Base-by-base conservation (phyloP, 192 early-diverging fungal genomes). In the Dissophora globulifera region DNA sequence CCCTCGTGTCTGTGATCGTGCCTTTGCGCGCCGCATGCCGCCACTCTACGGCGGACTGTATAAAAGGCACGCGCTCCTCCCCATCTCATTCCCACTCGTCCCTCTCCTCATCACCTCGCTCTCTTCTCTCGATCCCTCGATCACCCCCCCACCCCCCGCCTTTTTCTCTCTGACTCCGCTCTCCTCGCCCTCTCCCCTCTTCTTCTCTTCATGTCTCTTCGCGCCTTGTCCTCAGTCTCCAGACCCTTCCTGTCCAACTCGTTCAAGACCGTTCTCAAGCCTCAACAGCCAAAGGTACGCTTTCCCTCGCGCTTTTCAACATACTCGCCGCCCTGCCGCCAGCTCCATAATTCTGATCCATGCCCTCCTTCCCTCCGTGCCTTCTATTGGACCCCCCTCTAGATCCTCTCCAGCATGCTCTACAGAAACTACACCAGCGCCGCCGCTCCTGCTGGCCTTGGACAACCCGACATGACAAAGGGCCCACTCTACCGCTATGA, bases 401-500 rank as follows among this genome's bases (percentile, higher is more conserved):
- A 76, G 72, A 67, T 76, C 58, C 29, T 67, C 29, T 66, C 72
- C 23, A 65, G 46, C 56, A 79, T 79, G 78, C 78, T 79, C 40
- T 71, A 67, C 78, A 69, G 78, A 62, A 79, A 79, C 78, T 79
- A 79, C 58, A 79, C 78, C 50, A 50, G 46, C 52, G 72, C 63
- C 22, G 35, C 70, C 29, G 31, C 50, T 13, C 46, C 65, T 55
- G 19, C 40, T 15, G 67, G 67, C 5, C 30, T 75, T 15, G 71
- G 72, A 8, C 72, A 76, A 58, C 72, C 72, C 15, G 69, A 79
- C 29, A 68, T 70, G 56, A 53, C 82, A 47, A 76, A 81, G 46
- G 87, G 87, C 3, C 90, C 90, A 64, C 89, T 94, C 82, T 84
- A 86, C 59, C 85, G 86, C 58, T 90, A 90, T 84, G 91, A 94